Evolutionary conservation across 2,329 filamentous ascomycete genomes (phyloP).

Genomic region (Penicillium rolfsii): DNA sequence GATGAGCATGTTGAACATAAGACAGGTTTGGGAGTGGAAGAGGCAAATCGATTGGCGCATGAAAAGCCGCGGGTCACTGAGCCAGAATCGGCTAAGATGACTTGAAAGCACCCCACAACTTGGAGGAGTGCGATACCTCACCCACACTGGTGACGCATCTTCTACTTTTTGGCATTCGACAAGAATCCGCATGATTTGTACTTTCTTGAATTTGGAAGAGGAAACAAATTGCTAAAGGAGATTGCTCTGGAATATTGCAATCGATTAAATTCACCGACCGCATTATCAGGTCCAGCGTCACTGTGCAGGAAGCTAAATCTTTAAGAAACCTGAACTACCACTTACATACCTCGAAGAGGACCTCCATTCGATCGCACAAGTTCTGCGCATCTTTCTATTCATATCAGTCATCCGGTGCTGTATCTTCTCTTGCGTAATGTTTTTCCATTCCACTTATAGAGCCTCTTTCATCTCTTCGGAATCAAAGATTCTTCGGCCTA

Average conservation of each 20-base stretch:
- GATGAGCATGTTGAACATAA: slow-evolving; percentile 5
- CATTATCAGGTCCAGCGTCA: neutral
- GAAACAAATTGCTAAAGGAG: neutral
- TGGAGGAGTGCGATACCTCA: neutral
- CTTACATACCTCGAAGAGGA: neutral
- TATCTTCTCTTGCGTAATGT: neutral
- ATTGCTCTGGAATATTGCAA: neutral
- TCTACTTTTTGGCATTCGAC: neutral
- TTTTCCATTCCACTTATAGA: neutral
- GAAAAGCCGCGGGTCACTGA: slow-evolving; percentile 1
- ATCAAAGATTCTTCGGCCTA: neutral
- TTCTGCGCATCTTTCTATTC: neutral
- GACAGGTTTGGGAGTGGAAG: slow-evolving; percentile 6
- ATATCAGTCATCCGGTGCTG: neutral
- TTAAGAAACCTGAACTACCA: neutral
- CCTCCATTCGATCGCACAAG: neutral
- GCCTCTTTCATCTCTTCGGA: neutral
- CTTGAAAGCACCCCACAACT: neutral
- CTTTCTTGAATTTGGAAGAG: neutral
- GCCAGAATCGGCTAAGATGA: neutral
- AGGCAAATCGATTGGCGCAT: slow-evolving; percentile 9
- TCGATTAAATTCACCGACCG: neutral
- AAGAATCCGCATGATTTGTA: neutral
- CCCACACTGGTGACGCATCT: neutral
- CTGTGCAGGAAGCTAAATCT: neutral